Conservation (phyloP, 257 asterid species). For the Salvia splendens region DNA sequence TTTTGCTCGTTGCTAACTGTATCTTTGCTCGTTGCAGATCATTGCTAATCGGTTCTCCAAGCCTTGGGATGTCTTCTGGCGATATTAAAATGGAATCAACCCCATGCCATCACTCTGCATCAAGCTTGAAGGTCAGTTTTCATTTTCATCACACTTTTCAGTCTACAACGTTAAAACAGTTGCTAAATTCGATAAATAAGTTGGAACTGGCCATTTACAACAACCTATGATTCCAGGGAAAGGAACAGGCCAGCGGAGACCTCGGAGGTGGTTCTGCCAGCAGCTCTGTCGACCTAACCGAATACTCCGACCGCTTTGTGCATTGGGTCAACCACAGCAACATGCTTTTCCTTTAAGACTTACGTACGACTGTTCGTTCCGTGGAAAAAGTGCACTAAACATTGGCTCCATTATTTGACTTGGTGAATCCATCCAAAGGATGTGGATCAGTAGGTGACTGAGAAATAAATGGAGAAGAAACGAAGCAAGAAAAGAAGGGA, state of each 20-base stretch:
- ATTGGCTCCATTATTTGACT: too few relatives aligned
- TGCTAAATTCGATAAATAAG: too few relatives aligned
- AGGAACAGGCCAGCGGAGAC: conserved; percentile 46
- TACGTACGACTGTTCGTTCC: too few relatives aligned
- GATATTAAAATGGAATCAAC: conserved; percentile 48
- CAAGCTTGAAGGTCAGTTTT: conserved; percentile 61
- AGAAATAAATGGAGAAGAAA: conserved; percentile 11
- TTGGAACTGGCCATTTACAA: too few relatives aligned
- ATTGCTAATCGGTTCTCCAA: conserved; percentile 49
- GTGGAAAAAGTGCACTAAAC: too few relatives aligned
- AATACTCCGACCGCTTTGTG: conserved; percentile 60
- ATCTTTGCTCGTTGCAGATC: conserved; percentile 53
- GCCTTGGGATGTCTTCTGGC: conserved; percentile 48
- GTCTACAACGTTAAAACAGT: too few relatives aligned
- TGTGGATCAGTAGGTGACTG: too few relatives aligned
- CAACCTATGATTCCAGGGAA: conserved; percentile 39
- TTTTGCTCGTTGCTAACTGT: background rate
- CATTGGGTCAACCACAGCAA: conserved; percentile 68
- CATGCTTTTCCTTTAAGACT: conserved; percentile 52
- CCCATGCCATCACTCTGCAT: conserved; percentile 44
- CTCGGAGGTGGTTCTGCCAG: conserved; percentile 2
- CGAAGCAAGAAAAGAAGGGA: background rate
- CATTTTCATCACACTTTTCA: conserved; percentile 5
- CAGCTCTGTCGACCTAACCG: conserved; percentile 35
- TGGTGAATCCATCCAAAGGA: too few relatives aligned